Percentiles rank a stretch among this genome's conserved stretches.
These are phyloP conservation scores for Naganishia cerealis DNA, from an alignment of 1,284 basidiomycete genomes.

Conservation along the genomic window DNA sequence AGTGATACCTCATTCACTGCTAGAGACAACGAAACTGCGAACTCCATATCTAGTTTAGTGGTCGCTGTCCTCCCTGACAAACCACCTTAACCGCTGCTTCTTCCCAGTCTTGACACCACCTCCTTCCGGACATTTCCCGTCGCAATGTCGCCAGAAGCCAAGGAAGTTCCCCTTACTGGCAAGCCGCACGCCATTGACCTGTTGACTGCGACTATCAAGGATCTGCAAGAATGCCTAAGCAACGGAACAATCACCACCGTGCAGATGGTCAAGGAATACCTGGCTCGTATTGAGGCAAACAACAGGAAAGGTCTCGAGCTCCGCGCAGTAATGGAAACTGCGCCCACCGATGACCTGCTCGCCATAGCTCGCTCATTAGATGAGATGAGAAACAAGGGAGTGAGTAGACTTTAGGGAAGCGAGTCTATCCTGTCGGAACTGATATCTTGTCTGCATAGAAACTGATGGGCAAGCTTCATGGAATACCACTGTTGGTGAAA, in stretches of 20 bases:
- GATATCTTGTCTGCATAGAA: neutral
- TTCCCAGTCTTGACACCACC: too few relatives aligned
- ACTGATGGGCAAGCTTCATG: neutral
- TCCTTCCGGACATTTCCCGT: too few relatives aligned
- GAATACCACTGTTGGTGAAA: slow-evolving; percentile 18
- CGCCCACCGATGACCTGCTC: neutral
- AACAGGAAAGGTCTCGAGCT: slow-evolving; percentile 19
- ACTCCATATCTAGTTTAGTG: too few relatives aligned
- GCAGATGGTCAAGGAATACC: slow-evolving; percentile 37
- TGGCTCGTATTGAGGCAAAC: slow-evolving; percentile 25
- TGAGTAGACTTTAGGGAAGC: neutral
- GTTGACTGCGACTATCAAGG: slow-evolving; percentile 34
- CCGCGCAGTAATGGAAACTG: slow-evolving; percentile 20
- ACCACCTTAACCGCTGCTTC: too few relatives aligned
- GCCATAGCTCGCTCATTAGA: slow-evolving; percentile 6
- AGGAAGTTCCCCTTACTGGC: too few relatives aligned
- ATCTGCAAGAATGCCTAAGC: slow-evolving; percentile 35
- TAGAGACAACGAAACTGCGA: too few relatives aligned
- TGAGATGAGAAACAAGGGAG: neutral
- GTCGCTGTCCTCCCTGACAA: too few relatives aligned
- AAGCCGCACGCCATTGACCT: too few relatives aligned
- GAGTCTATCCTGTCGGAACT: too few relatives aligned
- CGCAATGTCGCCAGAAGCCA: too few relatives aligned
- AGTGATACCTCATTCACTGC: too few relatives aligned
- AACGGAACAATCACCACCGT: slow-evolving; percentile 39